phyloP scores from a whole-genome alignment of 257 asterid species.

The Nicotiana tomentosiformis region DNA sequence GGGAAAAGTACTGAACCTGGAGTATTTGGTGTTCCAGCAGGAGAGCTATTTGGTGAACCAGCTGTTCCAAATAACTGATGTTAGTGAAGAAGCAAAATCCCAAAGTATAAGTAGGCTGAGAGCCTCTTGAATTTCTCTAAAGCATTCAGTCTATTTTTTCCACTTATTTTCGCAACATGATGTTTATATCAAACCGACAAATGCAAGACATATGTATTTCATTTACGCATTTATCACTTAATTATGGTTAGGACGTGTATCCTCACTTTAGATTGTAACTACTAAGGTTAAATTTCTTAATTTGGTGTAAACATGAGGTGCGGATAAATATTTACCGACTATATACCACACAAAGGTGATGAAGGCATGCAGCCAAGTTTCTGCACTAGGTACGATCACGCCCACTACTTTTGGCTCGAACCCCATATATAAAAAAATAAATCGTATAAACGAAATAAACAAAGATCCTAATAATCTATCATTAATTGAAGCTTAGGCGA shows the following conservation, averaged over 20 bases:
- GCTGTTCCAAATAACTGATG: conserved; percentile 20
- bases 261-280: not conserved
- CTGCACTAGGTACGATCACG: too few relatives aligned
- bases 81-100: not conserved
- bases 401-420: too few relatives aligned
- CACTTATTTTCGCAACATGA: not conserved
- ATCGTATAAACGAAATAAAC: not conserved
- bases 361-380: too few relatives aligned
- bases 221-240: too few relatives aligned
- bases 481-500: not conserved
- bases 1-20: not conserved
- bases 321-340: too few relatives aligned
- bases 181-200: not conserved
- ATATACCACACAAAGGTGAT: not conserved
- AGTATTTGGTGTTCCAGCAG: conserved; percentile 14
- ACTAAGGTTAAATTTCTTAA: not conserved
- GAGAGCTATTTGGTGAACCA: conserved; percentile 58
- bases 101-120: too few relatives aligned
- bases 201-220: not conserved
- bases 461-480: not conserved
- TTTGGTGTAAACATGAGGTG: too few relatives aligned
- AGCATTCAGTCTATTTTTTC: too few relatives aligned
- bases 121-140: too few relatives aligned
- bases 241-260: not conserved
- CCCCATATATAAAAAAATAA: not conserved